A percentile compares a stretch with the other conserved stretches of the same genome.
These are phyloP conservation scores for Phytophthora aleatoria DNA, from an alignment of 352 stramenopile species.

Conservation along the genomic window DNA sequence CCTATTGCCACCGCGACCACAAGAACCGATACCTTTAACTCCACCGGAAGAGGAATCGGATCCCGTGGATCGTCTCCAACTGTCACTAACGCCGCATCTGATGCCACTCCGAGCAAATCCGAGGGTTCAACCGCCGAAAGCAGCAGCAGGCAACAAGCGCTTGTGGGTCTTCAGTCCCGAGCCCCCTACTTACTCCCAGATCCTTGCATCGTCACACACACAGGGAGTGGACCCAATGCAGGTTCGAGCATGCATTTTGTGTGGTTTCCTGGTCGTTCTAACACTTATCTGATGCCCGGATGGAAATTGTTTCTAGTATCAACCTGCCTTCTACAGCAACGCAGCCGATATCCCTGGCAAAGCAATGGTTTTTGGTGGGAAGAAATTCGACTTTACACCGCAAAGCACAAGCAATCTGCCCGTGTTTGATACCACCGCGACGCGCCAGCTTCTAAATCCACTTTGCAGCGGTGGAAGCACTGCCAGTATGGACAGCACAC, in stretches of 20 bases:
- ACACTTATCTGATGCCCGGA: background rate
- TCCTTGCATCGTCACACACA: slow-evolving; percentile 49
- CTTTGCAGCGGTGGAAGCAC: slow-evolving; percentile 1
- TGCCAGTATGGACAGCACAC: background rate
- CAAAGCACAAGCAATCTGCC: slow-evolving; percentile 39
- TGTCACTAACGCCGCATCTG: slow-evolving; percentile 62
- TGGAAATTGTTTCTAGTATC: slow-evolving; percentile 42
- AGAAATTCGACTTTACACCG: slow-evolving; percentile 66
- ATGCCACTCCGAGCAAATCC: slow-evolving; percentile 22
- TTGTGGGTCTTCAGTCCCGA: slow-evolving; percentile 55
- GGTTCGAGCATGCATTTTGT: slow-evolving; percentile 31
- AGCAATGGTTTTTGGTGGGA: slow-evolving; percentile 73
- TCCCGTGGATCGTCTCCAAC: slow-evolving; percentile 35
- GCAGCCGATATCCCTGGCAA: slow-evolving; percentile 69
- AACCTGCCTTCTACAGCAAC: slow-evolving; percentile 59
- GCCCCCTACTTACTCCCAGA: slow-evolving; percentile 48
- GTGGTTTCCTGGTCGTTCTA: background rate
- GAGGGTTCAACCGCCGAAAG: slow-evolving; percentile 8
- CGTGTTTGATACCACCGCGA: slow-evolving; percentile 50
- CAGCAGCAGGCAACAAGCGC: slow-evolving; percentile 21
- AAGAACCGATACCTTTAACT: slow-evolving; percentile 22
- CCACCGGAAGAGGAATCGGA: slow-evolving; percentile 56
- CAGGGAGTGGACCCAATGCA: slow-evolving; percentile 43
- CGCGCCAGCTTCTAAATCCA: slow-evolving; percentile 18
- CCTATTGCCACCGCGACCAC: slow-evolving; percentile 54